phyloP scores from a whole-genome alignment of 192 early-diverging fungal genomes.

The Backusella mclennaniae region DNA sequence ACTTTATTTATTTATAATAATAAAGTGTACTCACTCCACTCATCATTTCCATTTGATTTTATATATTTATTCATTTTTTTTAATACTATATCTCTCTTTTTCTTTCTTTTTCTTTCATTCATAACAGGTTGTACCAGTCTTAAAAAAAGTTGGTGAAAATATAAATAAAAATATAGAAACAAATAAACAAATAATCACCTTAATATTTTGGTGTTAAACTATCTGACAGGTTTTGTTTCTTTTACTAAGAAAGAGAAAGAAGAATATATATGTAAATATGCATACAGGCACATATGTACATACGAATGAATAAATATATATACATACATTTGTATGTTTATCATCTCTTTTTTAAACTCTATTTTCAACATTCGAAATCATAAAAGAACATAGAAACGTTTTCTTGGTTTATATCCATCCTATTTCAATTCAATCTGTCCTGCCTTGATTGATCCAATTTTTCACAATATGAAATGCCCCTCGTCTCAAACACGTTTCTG shows the following conservation, averaged over 20 bases:
- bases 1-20: slow-evolving; percentile 34
- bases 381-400: neutral
- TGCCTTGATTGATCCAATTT: neutral
- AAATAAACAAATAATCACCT: neutral
- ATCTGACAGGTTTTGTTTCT: neutral
- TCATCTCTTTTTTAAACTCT: too few relatives aligned
- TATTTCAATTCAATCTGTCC: neutral
- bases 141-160: neutral
- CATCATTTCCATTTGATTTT: too few relatives aligned
- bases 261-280: neutral
- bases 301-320: too few relatives aligned
- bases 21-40: too few relatives aligned
- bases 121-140: neutral
- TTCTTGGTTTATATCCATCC: neutral
- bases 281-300: too few relatives aligned
- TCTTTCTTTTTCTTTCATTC: slow-evolving; percentile 11
- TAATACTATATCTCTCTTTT: neutral
- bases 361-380: too few relatives aligned
- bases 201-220: neutral
- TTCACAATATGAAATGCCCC: neutral
- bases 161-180: neutral
- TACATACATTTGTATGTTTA: neutral
- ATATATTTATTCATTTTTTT: neutral
- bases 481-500: neutral
- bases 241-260: neutral